These are phyloP conservation scores for Rhodamnia argentea DNA, from an alignment of 345 rosid genomes.

Conservation along the genomic window DNA sequence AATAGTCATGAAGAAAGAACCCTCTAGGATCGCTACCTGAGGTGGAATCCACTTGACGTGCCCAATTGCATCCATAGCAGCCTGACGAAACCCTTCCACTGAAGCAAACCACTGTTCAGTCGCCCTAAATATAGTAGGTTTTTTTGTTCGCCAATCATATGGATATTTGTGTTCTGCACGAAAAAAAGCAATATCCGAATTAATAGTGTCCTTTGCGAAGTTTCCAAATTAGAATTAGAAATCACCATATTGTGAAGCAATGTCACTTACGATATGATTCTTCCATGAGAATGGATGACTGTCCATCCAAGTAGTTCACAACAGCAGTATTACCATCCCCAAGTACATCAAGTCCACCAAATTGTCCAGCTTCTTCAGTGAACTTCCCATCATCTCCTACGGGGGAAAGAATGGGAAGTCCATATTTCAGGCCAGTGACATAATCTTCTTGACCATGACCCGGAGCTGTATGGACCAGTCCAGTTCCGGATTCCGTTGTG, in stretches of 20 bases:
- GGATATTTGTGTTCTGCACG: conserved; percentile 86
- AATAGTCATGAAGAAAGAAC: not conserved
- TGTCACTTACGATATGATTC: conserved; percentile 68
- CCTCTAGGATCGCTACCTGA: conserved; percentile 47
- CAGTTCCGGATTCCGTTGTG: conserved; percentile 97
- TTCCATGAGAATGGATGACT: conserved; percentile 61
- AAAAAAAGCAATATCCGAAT: not conserved
- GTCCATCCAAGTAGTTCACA: conserved; percentile 64
- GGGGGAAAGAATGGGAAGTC: conserved; percentile 69
- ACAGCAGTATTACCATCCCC: conserved; percentile 88
- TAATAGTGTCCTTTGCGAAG: not conserved
- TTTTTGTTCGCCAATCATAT: conserved; percentile 95
- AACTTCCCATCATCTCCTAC: conserved; percentile 89
- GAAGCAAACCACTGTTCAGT: conserved; percentile 99
- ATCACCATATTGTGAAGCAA: not conserved
- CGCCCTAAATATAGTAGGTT: conserved; percentile 93
- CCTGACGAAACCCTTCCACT: conserved; percentile 76
- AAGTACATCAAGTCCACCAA: conserved; percentile 88
- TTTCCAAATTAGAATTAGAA: not conserved
- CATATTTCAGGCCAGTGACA: conserved; percentile 76
- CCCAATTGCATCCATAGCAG: conserved; percentile 77
- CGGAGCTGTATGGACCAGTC: conserved; percentile 98
- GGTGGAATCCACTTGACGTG: conserved; percentile 83
- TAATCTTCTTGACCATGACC: conserved; percentile 99
- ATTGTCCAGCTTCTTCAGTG: conserved; percentile 83